A percentile compares a stretch with the other conserved stretches of the same genome.
Evolutionary conservation across 257 asterid species (phyloP).

Genomic region (Scutellaria minor): DNA sequence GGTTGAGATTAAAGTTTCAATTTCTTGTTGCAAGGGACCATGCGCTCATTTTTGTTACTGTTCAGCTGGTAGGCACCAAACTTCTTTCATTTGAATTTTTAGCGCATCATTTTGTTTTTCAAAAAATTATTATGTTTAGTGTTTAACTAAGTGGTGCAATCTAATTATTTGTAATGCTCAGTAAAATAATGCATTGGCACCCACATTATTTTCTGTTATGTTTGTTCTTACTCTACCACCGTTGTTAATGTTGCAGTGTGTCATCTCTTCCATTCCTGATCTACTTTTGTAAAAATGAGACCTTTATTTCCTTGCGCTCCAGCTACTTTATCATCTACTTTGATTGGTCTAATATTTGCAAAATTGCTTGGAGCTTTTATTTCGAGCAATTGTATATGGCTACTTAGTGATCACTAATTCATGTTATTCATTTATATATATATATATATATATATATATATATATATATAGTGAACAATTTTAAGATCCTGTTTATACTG

Average conservation of each 20-base stretch:
- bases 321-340: not conserved
- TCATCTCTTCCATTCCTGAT: not conserved
- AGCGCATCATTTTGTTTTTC: not conserved
- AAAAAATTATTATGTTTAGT: not conserved
- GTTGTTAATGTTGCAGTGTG: constrained; percentile 7
- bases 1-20: constrained; percentile 97
- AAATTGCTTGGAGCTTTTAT: constrained; percentile 4
- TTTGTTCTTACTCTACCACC: not conserved
- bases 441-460: not conserved
- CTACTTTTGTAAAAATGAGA: too few relatives aligned
- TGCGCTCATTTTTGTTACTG: constrained; percentile 80
- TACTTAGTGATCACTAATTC: not conserved
- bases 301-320: too few relatives aligned
- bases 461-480: not conserved
- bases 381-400: constrained; percentile 16
- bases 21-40: constrained; percentile 99
- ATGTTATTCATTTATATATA: not conserved
- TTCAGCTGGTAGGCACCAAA: constrained; percentile 83
- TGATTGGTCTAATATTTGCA: not conserved
- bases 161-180: not conserved
- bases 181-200: not conserved
- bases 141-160: constrained; percentile 5
- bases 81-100: constrained; percentile 27
- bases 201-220: too few relatives aligned
- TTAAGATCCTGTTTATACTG: not conserved